A percentile compares a stretch with the other conserved stretches of the same genome.
Evolutionary conservation across 805 yeast genomes (phyloP).

Genomic region (Candida krabiensis): DNA sequence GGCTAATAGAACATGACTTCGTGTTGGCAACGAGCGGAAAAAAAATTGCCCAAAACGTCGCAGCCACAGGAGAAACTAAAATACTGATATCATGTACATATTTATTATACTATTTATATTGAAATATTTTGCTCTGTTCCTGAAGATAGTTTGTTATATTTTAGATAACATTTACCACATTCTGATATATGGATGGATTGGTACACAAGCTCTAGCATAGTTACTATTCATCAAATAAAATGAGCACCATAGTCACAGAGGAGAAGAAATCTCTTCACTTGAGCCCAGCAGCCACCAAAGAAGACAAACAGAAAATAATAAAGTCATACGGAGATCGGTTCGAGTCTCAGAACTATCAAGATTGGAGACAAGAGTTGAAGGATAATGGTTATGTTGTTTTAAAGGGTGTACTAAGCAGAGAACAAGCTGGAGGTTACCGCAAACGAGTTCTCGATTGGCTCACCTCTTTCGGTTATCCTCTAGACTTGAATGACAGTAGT

Average conservation of each 20-base stretch:
- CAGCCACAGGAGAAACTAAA: too few species aligned
- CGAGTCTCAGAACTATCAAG: constrained; percentile 7
- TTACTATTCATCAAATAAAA: too few species aligned
- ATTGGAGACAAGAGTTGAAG: constrained; percentile 29
- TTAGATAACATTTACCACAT: too few species aligned
- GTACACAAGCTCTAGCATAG: too few species aligned
- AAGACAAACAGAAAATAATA: not conserved
- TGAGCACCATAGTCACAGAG: not conserved
- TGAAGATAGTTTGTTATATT: too few species aligned
- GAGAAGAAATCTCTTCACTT: not conserved
- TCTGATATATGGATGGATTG: too few species aligned
- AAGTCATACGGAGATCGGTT: not conserved
- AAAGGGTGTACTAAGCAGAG: constrained; percentile 25
- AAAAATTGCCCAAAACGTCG: too few species aligned
- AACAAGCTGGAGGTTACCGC: constrained; percentile 20
- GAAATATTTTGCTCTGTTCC: too few species aligned
- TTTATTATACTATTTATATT: too few species aligned
- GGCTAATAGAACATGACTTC: too few species aligned
- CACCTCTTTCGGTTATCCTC: constrained; percentile 12
- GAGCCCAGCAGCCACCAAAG: not conserved
- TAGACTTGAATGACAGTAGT: constrained; percentile 22
- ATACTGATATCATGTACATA: too few species aligned
- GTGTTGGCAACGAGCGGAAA: too few species aligned
- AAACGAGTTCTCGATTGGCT: constrained; percentile 21
- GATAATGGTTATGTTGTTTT: constrained; percentile 30